Evolutionary conservation across 768 basidiomycete species (phyloP), one percentile per base, ranked within the genome.

Genomic region (Boletales sp.): DNA sequence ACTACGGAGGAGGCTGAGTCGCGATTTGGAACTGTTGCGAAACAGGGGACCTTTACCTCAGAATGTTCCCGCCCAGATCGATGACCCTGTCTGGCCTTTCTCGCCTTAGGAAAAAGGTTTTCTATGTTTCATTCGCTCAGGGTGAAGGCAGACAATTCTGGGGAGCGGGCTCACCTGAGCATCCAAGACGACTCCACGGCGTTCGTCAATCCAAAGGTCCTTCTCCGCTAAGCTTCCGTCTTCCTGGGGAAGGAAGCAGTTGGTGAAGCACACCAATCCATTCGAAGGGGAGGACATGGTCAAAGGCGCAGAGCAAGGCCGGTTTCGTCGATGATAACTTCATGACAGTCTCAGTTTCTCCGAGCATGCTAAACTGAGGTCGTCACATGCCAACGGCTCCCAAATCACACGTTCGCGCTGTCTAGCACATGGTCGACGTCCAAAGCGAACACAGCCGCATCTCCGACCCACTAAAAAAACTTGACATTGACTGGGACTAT

Each of bases 131-230:
- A 29, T 27, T 29, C 35, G 21, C 48, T 55, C 34, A 47, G 21
- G 24, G 19, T 30, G 30, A 12, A 27, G 24, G 24, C 24, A 27
- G 24, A 27, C 24, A 36, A 21, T 32, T 12, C 21, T 15, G 29
- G 41, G 24, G 21, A 15, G 18, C 15, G 4, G 39, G 54, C 69
- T 34, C 48, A 83, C 87, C 73, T 90, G 86, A 12, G 88, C 78
- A 67, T 90, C 83, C 35, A 93, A 67, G 53, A 94, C 84, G 50
- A 82, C 71, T 0, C 92, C 92, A 19, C 80, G 76, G 6, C 72
- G 70, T 59, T 87, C 79, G 63, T 93, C 88, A 50, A 93, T 79
- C 90, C 89, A 92, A 17, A 93, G 72, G 59, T 92, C 89, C 59
- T 82, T 80, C 63, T 84, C 74, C 32, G 86, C 66, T 15, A 93